Evolutionary conservation across 2,329 filamentous ascomycete species (phyloP).

Genomic region (Cladosporium sphaerospermum): DNA sequence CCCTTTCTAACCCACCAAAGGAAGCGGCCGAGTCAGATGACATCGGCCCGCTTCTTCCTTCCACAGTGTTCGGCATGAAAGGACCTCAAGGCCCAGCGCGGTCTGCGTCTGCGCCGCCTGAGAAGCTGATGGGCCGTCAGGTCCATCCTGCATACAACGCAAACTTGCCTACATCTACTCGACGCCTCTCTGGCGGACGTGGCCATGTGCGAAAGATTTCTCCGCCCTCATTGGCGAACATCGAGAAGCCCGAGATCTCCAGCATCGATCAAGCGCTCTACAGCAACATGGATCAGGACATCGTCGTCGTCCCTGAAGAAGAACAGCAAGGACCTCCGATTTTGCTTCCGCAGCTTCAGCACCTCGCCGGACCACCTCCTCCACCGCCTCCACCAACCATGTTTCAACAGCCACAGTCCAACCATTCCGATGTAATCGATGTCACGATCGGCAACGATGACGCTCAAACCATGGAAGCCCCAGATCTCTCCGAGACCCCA

Average conservation of each 20-base stretch:
- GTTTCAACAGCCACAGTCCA: constrained; percentile 26
- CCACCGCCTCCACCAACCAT: constrained; percentile 34
- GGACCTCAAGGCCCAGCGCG: constrained; percentile 31
- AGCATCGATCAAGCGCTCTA: constrained; percentile 50
- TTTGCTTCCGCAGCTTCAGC: constrained; percentile 54
- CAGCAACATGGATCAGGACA: constrained; percentile 33
- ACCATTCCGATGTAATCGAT: constrained; percentile 28
- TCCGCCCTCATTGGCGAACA: constrained; percentile 28
- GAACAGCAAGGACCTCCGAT: constrained; percentile 34
- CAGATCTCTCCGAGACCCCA: constrained; percentile 1
- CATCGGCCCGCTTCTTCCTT: constrained; percentile 42
- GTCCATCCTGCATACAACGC: constrained; percentile 31
- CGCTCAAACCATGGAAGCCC: constrained; percentile 21
- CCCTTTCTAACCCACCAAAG: constrained; percentile 27
- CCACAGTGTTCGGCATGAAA: constrained; percentile 42
- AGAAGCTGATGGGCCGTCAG: constrained; percentile 29
- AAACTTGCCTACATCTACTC: constrained; percentile 22
- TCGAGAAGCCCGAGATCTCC: constrained; percentile 15
- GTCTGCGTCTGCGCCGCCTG: constrained; percentile 44
- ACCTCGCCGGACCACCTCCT: constrained; percentile 48
- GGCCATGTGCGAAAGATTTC: constrained; percentile 40
- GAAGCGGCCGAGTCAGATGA: constrained; percentile 32
- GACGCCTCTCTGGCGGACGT: constrained; percentile 34
- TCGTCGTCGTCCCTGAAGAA: constrained; percentile 39
- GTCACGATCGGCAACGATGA: constrained; percentile 41